phyloP scores from a whole-genome alignment of 805 yeast genomes.

The Schwanniomyces yamadae region DNA sequence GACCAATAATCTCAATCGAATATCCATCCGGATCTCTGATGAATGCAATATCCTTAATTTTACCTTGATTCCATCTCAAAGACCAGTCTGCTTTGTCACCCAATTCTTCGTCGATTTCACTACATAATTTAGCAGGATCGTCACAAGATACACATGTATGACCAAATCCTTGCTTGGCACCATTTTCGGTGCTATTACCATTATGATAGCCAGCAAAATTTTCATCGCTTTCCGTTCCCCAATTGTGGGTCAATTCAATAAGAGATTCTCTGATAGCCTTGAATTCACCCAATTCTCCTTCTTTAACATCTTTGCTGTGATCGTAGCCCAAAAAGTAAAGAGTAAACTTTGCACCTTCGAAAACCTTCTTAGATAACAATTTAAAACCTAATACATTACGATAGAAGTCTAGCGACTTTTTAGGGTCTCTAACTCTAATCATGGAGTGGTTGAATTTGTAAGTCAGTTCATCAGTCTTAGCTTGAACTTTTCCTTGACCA shows the following conservation, averaged over 20 bases:
- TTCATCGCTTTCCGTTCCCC: slow-evolving; percentile 86
- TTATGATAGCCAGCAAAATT: slow-evolving; percentile 73
- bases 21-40: slow-evolving; percentile 90
- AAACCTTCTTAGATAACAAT: slow-evolving; percentile 54
- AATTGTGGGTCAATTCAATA: slow-evolving; percentile 89
- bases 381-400: slow-evolving; percentile 78
- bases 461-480: slow-evolving; percentile 35
- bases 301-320: slow-evolving; percentile 42
- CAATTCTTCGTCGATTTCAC: slow-evolving; percentile 46
- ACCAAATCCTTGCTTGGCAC: slow-evolving; percentile 78
- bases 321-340: slow-evolving; percentile 83
- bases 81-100: slow-evolving; percentile 53
- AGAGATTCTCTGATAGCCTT: slow-evolving; percentile 60
- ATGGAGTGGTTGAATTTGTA: slow-evolving; percentile 81
- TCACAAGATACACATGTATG: slow-evolving; percentile 75
- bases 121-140: slow-evolving; percentile 58
- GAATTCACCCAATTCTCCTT: slow-evolving; percentile 28
- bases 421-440: slow-evolving; percentile 89
- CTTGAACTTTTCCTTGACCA: slow-evolving; percentile 41
- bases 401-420: slow-evolving; percentile 74
- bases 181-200: slow-evolving; percentile 59
- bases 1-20: slow-evolving; percentile 67
- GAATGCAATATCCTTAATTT: slow-evolving; percentile 63
- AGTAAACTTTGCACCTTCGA: slow-evolving; percentile 74
- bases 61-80: slow-evolving; percentile 54